Conservation (phyloP, 2,329 filamentous ascomycete genomes). For the Clathrospora elynae region DNA sequence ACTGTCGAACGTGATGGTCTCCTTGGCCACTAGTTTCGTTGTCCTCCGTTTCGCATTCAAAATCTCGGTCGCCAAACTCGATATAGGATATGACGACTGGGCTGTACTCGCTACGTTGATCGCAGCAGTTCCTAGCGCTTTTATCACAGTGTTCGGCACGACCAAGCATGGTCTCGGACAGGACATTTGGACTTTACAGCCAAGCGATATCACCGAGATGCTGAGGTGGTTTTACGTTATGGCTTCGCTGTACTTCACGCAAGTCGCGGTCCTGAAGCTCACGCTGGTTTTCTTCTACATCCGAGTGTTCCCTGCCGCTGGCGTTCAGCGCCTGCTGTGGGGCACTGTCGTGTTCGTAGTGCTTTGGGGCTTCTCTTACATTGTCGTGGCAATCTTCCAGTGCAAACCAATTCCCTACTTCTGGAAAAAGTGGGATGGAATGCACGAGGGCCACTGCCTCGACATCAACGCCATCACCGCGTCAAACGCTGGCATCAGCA, state of each 20-base stretch:
- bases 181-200: slow-evolving; percentile 58
- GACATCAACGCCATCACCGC: slow-evolving; percentile 44
- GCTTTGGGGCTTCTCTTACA: slow-evolving; percentile 32
- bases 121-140: slow-evolving; percentile 30
- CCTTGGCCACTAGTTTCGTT: slow-evolving; percentile 44
- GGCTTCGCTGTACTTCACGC: slow-evolving; percentile 44
- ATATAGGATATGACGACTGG: slow-evolving; percentile 50
- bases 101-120: slow-evolving; percentile 33
- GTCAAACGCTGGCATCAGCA: slow-evolving; percentile 44
- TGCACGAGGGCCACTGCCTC: slow-evolving; percentile 41
- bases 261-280: slow-evolving; percentile 37
- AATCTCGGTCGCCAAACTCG: slow-evolving; percentile 37
- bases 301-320: slow-evolving; percentile 38
- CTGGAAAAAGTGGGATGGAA: slow-evolving; percentile 43
- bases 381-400: slow-evolving; percentile 38
- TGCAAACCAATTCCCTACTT: slow-evolving; percentile 45
- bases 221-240: slow-evolving; percentile 44
- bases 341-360: slow-evolving; percentile 34
- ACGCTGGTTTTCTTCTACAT: slow-evolving; percentile 41
- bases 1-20: slow-evolving; percentile 43
- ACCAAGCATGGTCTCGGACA: slow-evolving; percentile 53
- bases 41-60: slow-evolving; percentile 48
- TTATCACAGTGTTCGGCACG: slow-evolving; percentile 34
- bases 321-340: slow-evolving; percentile 29
- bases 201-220: slow-evolving; percentile 53